Conservation (phyloP, 306 rosid genomes). For the Myrica gale region DNA sequence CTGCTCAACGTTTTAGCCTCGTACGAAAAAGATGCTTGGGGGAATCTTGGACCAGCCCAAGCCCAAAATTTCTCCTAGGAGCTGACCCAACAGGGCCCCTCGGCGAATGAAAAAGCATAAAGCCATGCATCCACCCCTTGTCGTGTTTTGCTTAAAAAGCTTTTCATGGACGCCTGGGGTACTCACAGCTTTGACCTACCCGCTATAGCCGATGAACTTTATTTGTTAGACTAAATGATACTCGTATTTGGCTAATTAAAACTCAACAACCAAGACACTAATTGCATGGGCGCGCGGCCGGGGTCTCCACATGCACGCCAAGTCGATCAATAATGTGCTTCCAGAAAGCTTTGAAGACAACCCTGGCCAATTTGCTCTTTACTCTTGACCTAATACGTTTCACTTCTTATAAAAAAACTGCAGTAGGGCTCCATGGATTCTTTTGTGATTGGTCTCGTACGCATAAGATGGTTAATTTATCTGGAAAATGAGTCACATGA, state of each 20-base stretch:
- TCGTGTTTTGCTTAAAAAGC: background rate
- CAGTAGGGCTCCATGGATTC: background rate
- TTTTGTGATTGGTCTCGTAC: background rate
- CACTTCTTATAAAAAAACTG: background rate
- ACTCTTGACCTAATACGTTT: no score
- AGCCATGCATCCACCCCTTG: no score
- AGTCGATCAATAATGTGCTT: background rate
- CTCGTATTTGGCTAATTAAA: no score
- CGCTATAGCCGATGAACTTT: background rate
- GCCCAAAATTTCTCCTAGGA: background rate
- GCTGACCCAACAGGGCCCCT: background rate
- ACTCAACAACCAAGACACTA: background rate
- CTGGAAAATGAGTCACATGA: background rate
- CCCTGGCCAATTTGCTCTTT: background rate
- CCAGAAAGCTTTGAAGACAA: background rate
- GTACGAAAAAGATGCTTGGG: background rate
- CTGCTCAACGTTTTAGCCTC: background rate
- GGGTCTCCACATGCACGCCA: no score
- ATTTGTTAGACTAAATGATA: no score
- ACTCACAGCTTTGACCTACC: background rate
- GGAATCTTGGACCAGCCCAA: background rate
- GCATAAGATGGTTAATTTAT: no score
- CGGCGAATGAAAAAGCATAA: background rate
- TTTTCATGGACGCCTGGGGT: background rate
- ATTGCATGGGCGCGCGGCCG: no score